These are phyloP conservation scores for Linanthus parryae DNA, from an alignment of 148 eudicot species.

Conservation along the genomic window DNA sequence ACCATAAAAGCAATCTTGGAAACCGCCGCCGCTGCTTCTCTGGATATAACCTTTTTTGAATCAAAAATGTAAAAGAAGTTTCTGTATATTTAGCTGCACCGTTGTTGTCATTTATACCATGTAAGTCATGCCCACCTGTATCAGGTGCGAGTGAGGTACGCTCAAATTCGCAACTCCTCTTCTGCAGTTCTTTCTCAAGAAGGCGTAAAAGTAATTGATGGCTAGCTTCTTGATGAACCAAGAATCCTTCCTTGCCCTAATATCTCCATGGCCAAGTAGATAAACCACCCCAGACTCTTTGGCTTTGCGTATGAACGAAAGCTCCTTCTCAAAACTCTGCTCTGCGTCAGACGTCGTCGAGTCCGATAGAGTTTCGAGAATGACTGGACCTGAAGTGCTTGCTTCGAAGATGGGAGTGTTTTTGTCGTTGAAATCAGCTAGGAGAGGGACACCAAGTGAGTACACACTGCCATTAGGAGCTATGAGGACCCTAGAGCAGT, in stretches of 20 bases:
- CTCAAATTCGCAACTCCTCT: conserved; percentile 85
- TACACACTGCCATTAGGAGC: conserved; percentile 81
- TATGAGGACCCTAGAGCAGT: conserved; percentile 36
- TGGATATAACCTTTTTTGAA: no score
- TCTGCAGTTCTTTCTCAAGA: conserved; percentile 86
- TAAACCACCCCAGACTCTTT: conserved; percentile 91
- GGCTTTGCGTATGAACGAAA: conserved; percentile 73
- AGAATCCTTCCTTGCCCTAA: conserved; percentile 90
- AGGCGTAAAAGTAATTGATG: conserved; percentile 91
- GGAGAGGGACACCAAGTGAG: conserved; percentile 73
- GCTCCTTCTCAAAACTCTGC: conserved; percentile 84
- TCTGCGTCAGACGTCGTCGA: conserved; percentile 40
- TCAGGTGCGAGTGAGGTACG: conserved; percentile 83
- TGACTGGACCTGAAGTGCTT: conserved; percentile 48
- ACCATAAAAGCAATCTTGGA: no score
- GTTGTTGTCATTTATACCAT: no score
- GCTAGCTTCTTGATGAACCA: conserved; percentile 91
- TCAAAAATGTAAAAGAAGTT: no score
- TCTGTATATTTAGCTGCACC: no score
- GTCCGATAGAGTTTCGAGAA: conserved; percentile 24
- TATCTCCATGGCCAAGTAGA: conserved; percentile 96
- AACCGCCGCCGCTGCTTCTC: no score
- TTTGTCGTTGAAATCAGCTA: conserved; percentile 43
- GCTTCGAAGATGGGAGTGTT: conserved; percentile 33
- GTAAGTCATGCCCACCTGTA: conserved; percentile 96